These are phyloP conservation scores for Sporothrix variecibatus DNA, from an alignment of 2,329 filamentous ascomycete species.

Conservation along the genomic window DNA sequence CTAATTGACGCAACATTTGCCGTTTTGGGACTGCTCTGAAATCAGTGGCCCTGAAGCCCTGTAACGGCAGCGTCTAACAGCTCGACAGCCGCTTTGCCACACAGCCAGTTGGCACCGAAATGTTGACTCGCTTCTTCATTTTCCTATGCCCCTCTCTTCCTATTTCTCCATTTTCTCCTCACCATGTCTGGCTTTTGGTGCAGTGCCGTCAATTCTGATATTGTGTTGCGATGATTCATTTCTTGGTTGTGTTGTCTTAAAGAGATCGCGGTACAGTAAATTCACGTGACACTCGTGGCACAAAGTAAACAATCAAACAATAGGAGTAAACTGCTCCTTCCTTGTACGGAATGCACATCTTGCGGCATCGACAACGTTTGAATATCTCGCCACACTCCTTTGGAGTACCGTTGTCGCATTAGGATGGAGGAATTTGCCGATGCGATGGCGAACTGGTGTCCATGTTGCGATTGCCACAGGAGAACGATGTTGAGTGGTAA, in stretches of 20 bases:
- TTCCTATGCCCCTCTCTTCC: background rate
- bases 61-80: background rate
- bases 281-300: background rate
- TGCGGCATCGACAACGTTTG: background rate
- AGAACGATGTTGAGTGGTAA: background rate
- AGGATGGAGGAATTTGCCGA: background rate
- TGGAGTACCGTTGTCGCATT: background rate
- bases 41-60: background rate
- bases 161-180: background rate
- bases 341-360: background rate
- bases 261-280: background rate
- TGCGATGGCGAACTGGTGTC: background rate
- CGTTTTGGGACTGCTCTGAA: background rate
- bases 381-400: background rate
- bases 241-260: background rate
- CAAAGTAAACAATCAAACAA: background rate
- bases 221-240: background rate
- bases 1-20: conserved; percentile 3
- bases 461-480: background rate
- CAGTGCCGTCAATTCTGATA: background rate
- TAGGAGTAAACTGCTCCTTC: background rate
- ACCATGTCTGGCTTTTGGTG: background rate
- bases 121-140: background rate
- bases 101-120: background rate
- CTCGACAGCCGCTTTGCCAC: background rate